These are phyloP conservation scores for Colletotrichum gloeosporioides DNA, from an alignment of 2,329 filamentous ascomycete species.

Conservation along the genomic window DNA sequence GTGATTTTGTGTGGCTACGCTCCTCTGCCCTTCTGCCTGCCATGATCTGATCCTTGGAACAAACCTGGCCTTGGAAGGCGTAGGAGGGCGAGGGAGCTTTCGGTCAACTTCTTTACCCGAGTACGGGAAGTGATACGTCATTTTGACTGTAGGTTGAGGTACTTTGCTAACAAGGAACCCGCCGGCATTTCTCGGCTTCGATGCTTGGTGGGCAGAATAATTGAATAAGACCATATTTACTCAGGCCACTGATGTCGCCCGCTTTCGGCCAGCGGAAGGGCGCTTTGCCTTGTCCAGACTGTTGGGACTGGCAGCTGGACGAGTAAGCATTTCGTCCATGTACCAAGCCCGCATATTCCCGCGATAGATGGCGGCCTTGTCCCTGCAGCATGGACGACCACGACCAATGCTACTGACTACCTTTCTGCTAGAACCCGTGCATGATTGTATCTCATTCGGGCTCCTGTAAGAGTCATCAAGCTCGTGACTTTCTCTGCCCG, in stretches of 20 bases:
- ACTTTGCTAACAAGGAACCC: slow-evolving; percentile 10
- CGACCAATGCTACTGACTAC: neutral
- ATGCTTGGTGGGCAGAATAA: neutral
- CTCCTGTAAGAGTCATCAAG: neutral
- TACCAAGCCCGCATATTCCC: neutral
- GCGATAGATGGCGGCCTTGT: neutral
- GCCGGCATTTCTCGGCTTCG: slow-evolving; percentile 20
- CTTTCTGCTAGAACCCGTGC: neutral
- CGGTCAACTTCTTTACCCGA: neutral
- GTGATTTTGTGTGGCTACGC: neutral
- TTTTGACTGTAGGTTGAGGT: neutral
- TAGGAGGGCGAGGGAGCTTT: neutral
- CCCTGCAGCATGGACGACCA: neutral
- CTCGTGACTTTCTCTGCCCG: neutral
- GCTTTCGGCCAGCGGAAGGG: neutral
- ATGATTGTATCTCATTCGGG: neutral
- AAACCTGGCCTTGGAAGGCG: neutral
- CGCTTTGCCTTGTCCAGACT: neutral
- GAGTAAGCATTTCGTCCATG: neutral
- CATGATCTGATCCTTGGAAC: slow-evolving; percentile 18
- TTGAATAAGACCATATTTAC: neutral
- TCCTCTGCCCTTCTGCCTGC: neutral
- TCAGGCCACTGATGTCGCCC: neutral
- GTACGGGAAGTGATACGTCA: slow-evolving; percentile 16
- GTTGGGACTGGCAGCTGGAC: neutral